Base-by-base conservation (phyloP, 2,329 filamentous ascomycete genomes). In the Endothia cerciana region DNA sequence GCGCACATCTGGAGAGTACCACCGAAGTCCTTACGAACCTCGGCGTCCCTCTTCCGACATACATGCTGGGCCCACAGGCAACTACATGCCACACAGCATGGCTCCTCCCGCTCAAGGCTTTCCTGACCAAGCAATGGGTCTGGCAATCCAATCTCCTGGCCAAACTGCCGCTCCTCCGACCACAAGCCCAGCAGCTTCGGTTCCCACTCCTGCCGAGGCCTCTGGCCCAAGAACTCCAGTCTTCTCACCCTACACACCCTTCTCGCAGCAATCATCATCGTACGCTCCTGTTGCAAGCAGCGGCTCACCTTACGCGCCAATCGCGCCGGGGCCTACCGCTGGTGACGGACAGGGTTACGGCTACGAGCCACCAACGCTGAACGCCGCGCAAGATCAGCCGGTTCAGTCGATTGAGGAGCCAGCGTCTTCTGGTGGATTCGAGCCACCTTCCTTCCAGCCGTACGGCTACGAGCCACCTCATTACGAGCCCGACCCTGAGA, bases 371-470 rank as follows among this genome's bases (percentile, higher is more conserved):
- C 80, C 81, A 1, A 75, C 80, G 1, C 74, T 78, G 65, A 74
- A 70, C 60, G 71, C 73, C 3, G 75, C 74, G 19, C 75, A 76
- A 30, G 74, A 71, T 53, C 64, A 72, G 3, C 64, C 68, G 8
- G 30, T 61, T 5, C 58, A 38, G 55, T 60, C 72, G 75, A 38
- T 2, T 8, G 51, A 65, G 70, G 60, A 72, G 75, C 69, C 78
- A 28, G 74, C 70, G 53, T 72, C 65, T 70, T 77, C 74, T 68
- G 78, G 78, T 43, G 80, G 82, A 19, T 91, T 89, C 70, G 86
- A 89, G 68, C 83, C 89, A 4, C 86, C 87, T 6, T 85, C 85
- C 0, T 90, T 85, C 72, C 84, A 89, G 72, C 83, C 87, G 11
- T 85, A 85, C 60, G 75, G 81, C 53, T 87, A 86, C 70, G 84